phyloP scores from a whole-genome alignment of 352 stramenopile genomes.

The Saprolegnia diclina region DNA sequence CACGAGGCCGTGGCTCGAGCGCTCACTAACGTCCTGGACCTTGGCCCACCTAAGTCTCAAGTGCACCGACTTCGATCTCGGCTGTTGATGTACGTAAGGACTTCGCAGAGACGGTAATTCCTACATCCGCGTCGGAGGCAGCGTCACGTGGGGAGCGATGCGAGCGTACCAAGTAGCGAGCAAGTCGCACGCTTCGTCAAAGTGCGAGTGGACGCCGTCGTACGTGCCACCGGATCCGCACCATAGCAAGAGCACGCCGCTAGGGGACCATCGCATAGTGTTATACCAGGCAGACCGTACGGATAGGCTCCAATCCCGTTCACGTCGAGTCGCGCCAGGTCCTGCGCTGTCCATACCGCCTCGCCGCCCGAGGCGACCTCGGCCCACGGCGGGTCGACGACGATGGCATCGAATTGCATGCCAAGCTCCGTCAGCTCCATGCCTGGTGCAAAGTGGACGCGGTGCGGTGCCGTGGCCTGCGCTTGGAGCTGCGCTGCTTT shows the following conservation, averaged over 20 bases:
- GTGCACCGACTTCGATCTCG: neutral
- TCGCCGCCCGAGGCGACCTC: neutral
- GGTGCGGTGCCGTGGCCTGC: neutral
- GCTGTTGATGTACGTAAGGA: conserved; percentile 9
- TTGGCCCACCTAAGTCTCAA: neutral
- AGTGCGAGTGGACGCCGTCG: conserved; percentile 1
- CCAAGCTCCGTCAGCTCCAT: neutral
- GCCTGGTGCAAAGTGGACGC: neutral
- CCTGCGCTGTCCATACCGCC: neutral
- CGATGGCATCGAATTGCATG: neutral
- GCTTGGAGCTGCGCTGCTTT: neutral
- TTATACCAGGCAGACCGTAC: neutral
- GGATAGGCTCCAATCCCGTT: neutral
- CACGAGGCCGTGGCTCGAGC: neutral
- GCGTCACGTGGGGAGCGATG: neutral
- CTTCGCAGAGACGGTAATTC: conserved; percentile 6
- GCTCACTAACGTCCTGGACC: neutral
- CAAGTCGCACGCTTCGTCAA: neutral
- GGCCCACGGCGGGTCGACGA: neutral
- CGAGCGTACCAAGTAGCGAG: neutral
- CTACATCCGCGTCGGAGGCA: neutral
- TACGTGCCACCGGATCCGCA: conserved; percentile 8
- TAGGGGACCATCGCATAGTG: neutral
- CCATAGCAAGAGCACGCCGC: conserved; percentile 5
- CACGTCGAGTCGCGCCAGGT: neutral